phyloP scores from a whole-genome alignment of 2,329 filamentous ascomycete genomes.

The Leptographium wingfieldii region DNA sequence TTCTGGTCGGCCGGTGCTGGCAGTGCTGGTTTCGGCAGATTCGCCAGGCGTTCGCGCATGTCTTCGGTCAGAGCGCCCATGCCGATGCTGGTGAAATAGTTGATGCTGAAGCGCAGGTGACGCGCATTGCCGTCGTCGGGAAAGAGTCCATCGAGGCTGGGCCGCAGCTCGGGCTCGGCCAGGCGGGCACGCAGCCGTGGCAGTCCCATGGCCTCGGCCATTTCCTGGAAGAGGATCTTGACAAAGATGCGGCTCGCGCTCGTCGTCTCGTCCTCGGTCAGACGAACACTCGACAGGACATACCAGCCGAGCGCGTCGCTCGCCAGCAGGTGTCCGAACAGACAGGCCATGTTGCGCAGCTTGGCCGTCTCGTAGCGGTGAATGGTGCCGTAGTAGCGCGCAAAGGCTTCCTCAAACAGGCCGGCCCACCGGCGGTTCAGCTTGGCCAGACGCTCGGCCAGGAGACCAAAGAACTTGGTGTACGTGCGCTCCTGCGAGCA shows the following conservation, averaged over 20 bases:
- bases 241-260: constrained; percentile 95
- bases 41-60: constrained; percentile 84
- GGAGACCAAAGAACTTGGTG: constrained; percentile 91
- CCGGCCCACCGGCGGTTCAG: constrained; percentile 91
- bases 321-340: constrained; percentile 85
- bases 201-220: constrained; percentile 78
- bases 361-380: constrained; percentile 95
- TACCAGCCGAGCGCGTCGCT: constrained; percentile 91
- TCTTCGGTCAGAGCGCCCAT: constrained; percentile 92
- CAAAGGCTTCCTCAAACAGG: constrained; percentile 80
- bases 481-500: constrained; percentile 95
- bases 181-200: constrained; percentile 64
- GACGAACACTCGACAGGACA: constrained; percentile 66
- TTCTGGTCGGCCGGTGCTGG: constrained; percentile 48
- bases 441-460: constrained; percentile 90
- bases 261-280: constrained; percentile 96
- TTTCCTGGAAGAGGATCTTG: constrained; percentile 92
- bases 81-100: constrained; percentile 97
- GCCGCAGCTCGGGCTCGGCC: constrained; percentile 55
- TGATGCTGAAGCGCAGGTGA: constrained; percentile 94
- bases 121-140: constrained; percentile 68
- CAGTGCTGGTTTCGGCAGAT: constrained; percentile 71
- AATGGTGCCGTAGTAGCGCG: constrained; percentile 92
- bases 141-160: constrained; percentile 76
- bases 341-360: constrained; percentile 84